Evolutionary conservation across 805 yeast genomes (phyloP).

Genomic region (Wickerhamiella bombiphila): DNA sequence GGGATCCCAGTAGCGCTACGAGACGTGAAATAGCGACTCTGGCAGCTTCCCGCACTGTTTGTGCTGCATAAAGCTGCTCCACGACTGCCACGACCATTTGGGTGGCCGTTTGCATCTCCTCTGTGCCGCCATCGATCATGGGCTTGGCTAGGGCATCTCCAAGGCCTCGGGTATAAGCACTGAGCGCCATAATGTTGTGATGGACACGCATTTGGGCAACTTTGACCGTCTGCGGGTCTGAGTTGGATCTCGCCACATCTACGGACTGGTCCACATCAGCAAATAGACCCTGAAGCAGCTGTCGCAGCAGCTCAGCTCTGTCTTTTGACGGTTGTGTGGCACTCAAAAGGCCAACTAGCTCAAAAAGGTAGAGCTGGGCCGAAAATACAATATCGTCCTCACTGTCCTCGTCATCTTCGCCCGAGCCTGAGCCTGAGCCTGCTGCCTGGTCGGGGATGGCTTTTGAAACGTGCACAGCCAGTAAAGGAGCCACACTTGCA

Average conservation of each 20-base stretch:
- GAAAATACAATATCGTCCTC: constrained; percentile 46
- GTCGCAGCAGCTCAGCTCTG: constrained; percentile 12
- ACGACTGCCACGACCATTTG: constrained; percentile 74
- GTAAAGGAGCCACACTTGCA: constrained; percentile 43
- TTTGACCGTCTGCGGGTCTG: constrained; percentile 3
- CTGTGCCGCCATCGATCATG: constrained; percentile 20
- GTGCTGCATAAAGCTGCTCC: constrained; percentile 53
- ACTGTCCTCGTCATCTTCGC: constrained; percentile 37
- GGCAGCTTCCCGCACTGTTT: constrained; percentile 66
- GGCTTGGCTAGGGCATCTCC: constrained; percentile 28
- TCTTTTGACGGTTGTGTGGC: constrained; percentile 19
- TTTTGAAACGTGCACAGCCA: constrained; percentile 40
- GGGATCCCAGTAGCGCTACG: constrained; percentile 52
- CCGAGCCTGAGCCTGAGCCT: constrained; percentile 18
- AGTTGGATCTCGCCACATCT: background rate
- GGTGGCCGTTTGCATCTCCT: constrained; percentile 51
- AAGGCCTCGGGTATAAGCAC: constrained; percentile 78
- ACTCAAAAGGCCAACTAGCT: constrained; percentile 68
- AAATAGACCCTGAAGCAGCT: constrained; percentile 11
- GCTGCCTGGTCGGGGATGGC: constrained; percentile 28
- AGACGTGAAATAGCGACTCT: constrained; percentile 79
- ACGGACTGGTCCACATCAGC: constrained; percentile 23
- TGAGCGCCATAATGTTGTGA: constrained; percentile 76
- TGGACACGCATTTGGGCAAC: constrained; percentile 47
- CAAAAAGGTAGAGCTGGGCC: constrained; percentile 70